Conservation (phyloP, 768 basidiomycete genomes). For the Boletellus sp. region DNA sequence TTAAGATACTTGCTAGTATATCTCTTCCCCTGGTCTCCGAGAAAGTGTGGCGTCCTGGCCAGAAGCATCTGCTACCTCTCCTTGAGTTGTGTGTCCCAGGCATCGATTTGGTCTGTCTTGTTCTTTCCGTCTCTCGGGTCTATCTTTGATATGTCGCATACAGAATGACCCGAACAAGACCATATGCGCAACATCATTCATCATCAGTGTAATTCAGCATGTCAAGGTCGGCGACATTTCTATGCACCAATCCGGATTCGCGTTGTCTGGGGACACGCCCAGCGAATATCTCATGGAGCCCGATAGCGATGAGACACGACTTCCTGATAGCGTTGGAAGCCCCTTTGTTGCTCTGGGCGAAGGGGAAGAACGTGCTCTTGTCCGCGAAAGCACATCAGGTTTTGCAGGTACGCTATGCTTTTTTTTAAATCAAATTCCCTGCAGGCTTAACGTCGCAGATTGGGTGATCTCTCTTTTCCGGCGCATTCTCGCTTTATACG, state of each 20-base stretch:
- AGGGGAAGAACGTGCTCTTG: conserved; percentile 69
- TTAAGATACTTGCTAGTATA: conserved; percentile 78
- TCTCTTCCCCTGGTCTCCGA: conserved; percentile 75
- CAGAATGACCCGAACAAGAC: conserved; percentile 83
- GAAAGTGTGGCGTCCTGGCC: conserved; percentile 77
- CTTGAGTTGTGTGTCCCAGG: conserved; percentile 89
- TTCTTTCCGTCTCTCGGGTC: not conserved
- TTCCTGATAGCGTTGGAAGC: conserved; percentile 49
- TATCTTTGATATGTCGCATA: conserved; percentile 1
- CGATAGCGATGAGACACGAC: conserved; percentile 40
- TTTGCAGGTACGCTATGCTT: conserved; percentile 58
- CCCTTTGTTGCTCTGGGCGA: conserved; percentile 41
- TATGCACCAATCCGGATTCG: conserved; percentile 52
- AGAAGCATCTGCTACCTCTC: conserved; percentile 82
- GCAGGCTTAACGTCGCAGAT: conserved; percentile 40
- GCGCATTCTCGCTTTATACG: conserved; percentile 76
- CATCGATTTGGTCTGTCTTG: conserved; percentile 69
- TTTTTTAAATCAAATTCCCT: not conserved
- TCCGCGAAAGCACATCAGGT: conserved; percentile 71
- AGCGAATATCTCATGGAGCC: conserved; percentile 53
- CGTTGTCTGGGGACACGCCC: conserved; percentile 51
- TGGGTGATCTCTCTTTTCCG: conserved; percentile 80
- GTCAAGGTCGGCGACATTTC: conserved; percentile 78
- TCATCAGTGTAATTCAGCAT: conserved; percentile 66
- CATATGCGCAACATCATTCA: conserved; percentile 75